Evolutionary conservation across 129 eudicot genomes (phyloP).

Genomic region (Pittosporum tobira): DNA sequence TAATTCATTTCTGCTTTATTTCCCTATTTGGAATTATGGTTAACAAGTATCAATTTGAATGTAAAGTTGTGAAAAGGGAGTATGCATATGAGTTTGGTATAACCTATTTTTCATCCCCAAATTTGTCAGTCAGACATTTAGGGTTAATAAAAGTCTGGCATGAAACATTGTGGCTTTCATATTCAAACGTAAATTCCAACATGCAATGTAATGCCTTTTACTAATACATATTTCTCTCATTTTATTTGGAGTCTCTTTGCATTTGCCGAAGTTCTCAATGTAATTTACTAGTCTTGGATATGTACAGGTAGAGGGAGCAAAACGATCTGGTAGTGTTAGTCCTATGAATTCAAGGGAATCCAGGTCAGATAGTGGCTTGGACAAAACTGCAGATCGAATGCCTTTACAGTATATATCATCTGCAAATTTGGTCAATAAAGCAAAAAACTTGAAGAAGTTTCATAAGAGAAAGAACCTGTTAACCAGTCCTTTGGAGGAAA

Average conservation of each 20-base stretch:
- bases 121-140: not conserved
- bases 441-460: constrained; percentile 10
- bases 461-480: constrained; percentile 29
- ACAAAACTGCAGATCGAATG: constrained; percentile 23
- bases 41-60: no score
- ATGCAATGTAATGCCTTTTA: not conserved
- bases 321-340: constrained; percentile 19
- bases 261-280: constrained; percentile 1
- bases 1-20: not conserved
- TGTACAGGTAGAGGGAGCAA: constrained; percentile 34
- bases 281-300: constrained; percentile 1
- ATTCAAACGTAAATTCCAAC: not conserved
- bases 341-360: constrained; percentile 26
- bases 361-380: constrained; percentile 21
- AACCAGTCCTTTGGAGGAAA: constrained; percentile 17
- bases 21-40: not conserved
- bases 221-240: not conserved
- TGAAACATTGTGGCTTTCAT: not conserved
- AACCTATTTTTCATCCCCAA: not conserved
- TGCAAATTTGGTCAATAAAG: constrained; percentile 11
- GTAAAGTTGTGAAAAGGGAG: not conserved
- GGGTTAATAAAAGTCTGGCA: not conserved
- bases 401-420: constrained; percentile 16
- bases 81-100: not conserved
- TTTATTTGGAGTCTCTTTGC: not conserved